Evolutionary conservation across 257 asterid species (phyloP), one percentile per base, ranked within the genome.

Genomic region (Solanum piurae): DNA sequence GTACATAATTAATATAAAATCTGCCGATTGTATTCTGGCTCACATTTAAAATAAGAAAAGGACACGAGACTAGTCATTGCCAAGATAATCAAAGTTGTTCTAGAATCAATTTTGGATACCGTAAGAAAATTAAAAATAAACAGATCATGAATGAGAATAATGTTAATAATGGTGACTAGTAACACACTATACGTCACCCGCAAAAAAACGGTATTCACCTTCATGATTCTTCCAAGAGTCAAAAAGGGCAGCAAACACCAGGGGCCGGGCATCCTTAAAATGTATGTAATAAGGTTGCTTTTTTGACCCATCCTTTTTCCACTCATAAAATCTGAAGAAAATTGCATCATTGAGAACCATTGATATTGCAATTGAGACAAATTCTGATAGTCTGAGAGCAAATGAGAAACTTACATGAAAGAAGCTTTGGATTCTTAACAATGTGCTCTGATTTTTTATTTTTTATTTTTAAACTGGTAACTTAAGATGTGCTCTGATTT

Each of bases 281-380:
- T 94, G 95, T 86, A 95, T 84, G 91, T 94, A 93, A 91, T 94
- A 97, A 34, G 99, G 99, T 90, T 97, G 99, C 93, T 93, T 95
- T 90, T 86, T 95, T 14, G 98, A 91, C 27, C 98, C 99, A 87
- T 93, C 98, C 64, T 97, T 97, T 89, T 95, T 95, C 99, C 99
- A 97, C 91, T 97, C 98, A 84, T 95, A 97, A 89, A 95, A 97
- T 87, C 99, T 96, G 93, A 80, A 49, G n/a, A 86, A 42, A 87
- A 31, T 75, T 86, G 77, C 34, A 46, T 29, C 68, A 46, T 6
- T 46, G 29, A 80, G 68, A 46, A 46, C 42, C 85, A 46, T 46
- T 46, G 40, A 80, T 49, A 80, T 80, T 46, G 42, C 68, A 80
- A 46, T 80, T 80, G 68, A 3, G 42, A 80, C 27, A 44, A 44